Percentiles rank a stretch among this genome's conserved stretches.
phyloP scores from a whole-genome alignment of 345 rosid genomes.

The Citrus trifoliata region DNA sequence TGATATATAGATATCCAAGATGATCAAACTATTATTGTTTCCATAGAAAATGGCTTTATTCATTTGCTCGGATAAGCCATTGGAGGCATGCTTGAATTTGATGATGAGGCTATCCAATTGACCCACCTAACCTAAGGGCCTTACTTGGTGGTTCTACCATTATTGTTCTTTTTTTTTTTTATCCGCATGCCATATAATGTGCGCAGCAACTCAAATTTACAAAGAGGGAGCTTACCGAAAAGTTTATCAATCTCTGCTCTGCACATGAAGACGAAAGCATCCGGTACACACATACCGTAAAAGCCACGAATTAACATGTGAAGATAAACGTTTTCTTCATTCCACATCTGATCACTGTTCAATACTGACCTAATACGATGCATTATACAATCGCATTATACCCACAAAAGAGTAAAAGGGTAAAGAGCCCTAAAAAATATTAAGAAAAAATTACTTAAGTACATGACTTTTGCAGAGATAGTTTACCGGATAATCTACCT shows the following conservation, averaged over 20 bases:
- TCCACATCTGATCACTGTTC: not conserved
- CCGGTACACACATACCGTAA: not conserved
- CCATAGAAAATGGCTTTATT: not conserved
- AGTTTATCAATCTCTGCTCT: not conserved
- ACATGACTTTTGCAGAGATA: too few species aligned
- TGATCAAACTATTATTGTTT: not conserved
- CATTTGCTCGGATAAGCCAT: not conserved
- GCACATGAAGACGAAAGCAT: not conserved
- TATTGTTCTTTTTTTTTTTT: too few species aligned
- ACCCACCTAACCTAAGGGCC: not conserved
- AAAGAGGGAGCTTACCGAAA: not conserved
- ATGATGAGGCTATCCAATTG: not conserved
- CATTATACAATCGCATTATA: constrained; percentile 20
- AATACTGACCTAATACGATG: not conserved
- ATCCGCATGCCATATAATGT: too few species aligned
- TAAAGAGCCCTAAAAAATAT: too few species aligned
- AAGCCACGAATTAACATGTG: not conserved
- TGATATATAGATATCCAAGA: not conserved
- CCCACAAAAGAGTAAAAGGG: not conserved
- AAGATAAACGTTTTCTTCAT: not conserved
- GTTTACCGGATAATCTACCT: too few species aligned
- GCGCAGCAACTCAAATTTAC: not conserved
- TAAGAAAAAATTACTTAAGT: too few species aligned
- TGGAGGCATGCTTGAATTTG: not conserved
- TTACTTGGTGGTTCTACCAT: too few species aligned